phyloP scores from a whole-genome alignment of 73 alveolate genomes.

The Paramecium sonneborni region DNA sequence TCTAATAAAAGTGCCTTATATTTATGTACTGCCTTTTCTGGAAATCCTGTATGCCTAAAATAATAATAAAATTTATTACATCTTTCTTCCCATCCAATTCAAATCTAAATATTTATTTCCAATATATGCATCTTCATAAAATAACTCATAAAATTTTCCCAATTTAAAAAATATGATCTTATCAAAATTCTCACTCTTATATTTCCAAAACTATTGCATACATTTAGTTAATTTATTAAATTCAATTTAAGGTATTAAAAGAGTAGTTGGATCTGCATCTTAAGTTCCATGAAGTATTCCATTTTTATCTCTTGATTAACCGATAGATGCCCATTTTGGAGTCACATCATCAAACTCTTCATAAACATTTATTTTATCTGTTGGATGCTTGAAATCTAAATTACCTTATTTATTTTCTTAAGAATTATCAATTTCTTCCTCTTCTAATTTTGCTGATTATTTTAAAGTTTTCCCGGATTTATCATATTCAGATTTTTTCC shows the following conservation, averaged over 20 bases:
- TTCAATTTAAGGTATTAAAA: constrained; percentile 69
- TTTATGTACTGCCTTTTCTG: constrained; percentile 77
- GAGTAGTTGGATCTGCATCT: constrained; percentile 81
- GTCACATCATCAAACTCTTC: constrained; percentile 66
- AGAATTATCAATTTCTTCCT: neutral
- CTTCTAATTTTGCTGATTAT: neutral
- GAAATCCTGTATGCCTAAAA: constrained; percentile 83
- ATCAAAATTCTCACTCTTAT: constrained; percentile 73
- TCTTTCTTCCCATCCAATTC: constrained; percentile 89
- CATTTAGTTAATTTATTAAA: constrained; percentile 77
- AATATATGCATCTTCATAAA: constrained; percentile 81
- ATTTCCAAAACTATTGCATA: constrained; percentile 77
- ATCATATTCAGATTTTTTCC: neutral
- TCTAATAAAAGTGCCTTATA: constrained; percentile 63
- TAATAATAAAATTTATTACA: constrained; percentile 9
- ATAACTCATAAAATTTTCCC: constrained; percentile 84
- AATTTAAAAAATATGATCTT: constrained; percentile 79
- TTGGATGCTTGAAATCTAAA: neutral
- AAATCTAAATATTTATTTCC: constrained; percentile 76
- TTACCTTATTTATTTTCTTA: neutral
- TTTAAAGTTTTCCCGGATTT: neutral
- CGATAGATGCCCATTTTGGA: constrained; percentile 57
- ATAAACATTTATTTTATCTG: neutral
- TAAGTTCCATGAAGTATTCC: constrained; percentile 68
- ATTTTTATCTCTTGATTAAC: constrained; percentile 68